phyloP scores from a whole-genome alignment of 805 yeast species.

The Metschnikowia kunwiensis region DNA sequence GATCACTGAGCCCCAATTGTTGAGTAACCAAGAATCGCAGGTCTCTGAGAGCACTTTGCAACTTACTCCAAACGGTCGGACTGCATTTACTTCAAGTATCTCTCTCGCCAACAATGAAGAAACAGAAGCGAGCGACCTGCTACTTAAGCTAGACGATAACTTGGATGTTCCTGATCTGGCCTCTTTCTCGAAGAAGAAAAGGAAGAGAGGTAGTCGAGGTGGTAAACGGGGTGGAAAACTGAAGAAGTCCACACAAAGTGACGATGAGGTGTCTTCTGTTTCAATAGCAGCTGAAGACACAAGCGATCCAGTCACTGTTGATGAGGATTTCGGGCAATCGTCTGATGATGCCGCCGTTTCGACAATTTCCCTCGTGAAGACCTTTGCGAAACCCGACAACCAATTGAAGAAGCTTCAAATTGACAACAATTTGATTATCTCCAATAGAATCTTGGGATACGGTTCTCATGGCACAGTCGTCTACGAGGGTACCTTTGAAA shows the following conservation, averaged over 20 bases:
- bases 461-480: conserved; percentile 98
- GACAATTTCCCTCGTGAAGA: conserved; percentile 30
- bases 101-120: conserved; percentile 1
- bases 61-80: no score
- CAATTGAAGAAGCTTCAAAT: conserved; percentile 34
- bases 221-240: conserved; percentile 54
- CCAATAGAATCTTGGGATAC: conserved; percentile 80
- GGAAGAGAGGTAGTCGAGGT: conserved; percentile 86
- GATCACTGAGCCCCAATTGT: background rate
- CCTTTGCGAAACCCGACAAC: conserved; percentile 14
- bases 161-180: conserved; percentile 14
- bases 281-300: conserved; percentile 11
- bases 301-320: conserved; percentile 4
- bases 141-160: conserved; percentile 2
- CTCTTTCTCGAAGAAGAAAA: conserved; percentile 43
- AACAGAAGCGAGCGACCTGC: conserved; percentile 1
- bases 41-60: no score
- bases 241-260: conserved; percentile 28
- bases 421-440: conserved; percentile 54
- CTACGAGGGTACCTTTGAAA: conserved; percentile 83
- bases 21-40: background rate
- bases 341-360: conserved; percentile 14
- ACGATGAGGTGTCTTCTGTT: conserved; percentile 24
- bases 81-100: no score
- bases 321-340: conserved; percentile 4